Percentiles rank a stretch among this genome's conserved stretches.
Evolutionary conservation across 2,329 filamentous ascomycete genomes (phyloP).

Genomic region (Emmonsiellopsis sp.): DNA sequence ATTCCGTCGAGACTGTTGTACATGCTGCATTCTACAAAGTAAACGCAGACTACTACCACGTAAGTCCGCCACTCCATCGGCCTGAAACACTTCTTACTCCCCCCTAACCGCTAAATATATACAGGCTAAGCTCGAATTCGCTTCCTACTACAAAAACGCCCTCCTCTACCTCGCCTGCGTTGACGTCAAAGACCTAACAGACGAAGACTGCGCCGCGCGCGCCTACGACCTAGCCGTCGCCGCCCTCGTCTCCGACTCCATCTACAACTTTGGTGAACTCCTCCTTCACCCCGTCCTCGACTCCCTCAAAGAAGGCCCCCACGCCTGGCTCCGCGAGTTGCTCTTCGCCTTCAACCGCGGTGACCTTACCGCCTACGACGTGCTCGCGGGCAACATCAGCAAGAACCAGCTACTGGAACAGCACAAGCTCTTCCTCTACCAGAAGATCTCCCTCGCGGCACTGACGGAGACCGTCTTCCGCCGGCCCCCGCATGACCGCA

Average conservation of each 20-base stretch:
- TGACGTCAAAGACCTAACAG: slow-evolving; percentile 64
- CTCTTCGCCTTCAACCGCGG: slow-evolving; percentile 96
- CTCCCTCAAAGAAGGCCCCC: slow-evolving; percentile 61
- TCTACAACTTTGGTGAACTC: slow-evolving; percentile 99
- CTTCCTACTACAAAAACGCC: slow-evolving; percentile 93
- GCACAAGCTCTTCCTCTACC: slow-evolving; percentile 76
- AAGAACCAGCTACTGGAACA: slow-evolving; percentile 70
- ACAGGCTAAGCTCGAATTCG: slow-evolving; percentile 76
- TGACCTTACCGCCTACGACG: slow-evolving; percentile 78
- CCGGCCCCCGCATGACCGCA: slow-evolving; percentile 86
- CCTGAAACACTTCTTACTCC: not conserved
- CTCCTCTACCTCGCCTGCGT: slow-evolving; percentile 97
- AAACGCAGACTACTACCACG: slow-evolving; percentile 91
- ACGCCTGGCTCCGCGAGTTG: slow-evolving; percentile 88
- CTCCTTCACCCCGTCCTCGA: slow-evolving; percentile 93
- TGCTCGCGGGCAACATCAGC: slow-evolving; percentile 68
- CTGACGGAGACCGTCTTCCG: slow-evolving; percentile 95
- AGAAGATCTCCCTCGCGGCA: slow-evolving; percentile 96
- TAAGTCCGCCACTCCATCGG: slow-evolving; percentile 18
- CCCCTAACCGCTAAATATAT: not conserved
- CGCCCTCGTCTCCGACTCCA: slow-evolving; percentile 83
- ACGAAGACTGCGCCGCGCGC: slow-evolving; percentile 66
- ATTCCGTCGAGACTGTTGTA: slow-evolving; percentile 89
- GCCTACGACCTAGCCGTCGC: slow-evolving; percentile 91
- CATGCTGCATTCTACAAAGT: slow-evolving; percentile 94